Evolutionary conservation across 306 rosid species (phyloP).

Genomic region (Mimosa pudica): DNA sequence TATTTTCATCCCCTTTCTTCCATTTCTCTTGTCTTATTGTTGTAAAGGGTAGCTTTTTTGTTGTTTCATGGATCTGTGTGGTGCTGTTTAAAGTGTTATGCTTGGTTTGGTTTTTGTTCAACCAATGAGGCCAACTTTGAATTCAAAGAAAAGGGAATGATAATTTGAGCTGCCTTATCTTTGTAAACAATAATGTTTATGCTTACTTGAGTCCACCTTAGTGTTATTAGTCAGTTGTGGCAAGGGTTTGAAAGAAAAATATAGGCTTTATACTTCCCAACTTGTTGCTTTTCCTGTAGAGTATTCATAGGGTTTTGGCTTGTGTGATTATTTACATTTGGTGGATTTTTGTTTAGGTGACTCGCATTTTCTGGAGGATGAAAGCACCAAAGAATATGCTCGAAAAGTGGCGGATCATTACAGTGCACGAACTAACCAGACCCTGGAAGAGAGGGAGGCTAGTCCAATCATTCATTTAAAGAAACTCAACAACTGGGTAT

Average conservation of each 20-base stretch:
- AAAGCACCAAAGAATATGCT: constrained; percentile 74
- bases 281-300: constrained; percentile 13
- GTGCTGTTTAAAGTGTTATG: constrained; percentile 29
- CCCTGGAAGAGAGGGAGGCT: constrained; percentile 86
- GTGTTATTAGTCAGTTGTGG: background rate
- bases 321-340: constrained; percentile 22
- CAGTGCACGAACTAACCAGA: constrained; percentile 89
- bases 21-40: constrained; percentile 28
- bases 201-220: background rate
- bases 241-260: constrained; percentile 15
- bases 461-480: constrained; percentile 91
- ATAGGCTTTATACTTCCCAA: constrained; percentile 3
- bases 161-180: background rate
- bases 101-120: constrained; percentile 35
- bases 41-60: constrained; percentile 28
- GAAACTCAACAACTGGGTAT: constrained; percentile 94
- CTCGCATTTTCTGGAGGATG: constrained; percentile 79
- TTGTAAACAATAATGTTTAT: constrained; percentile 10
- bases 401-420: constrained; percentile 96
- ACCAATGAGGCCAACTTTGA: background rate
- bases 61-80: constrained; percentile 42
- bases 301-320: constrained; percentile 18
- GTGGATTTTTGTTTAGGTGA: constrained; percentile 60
- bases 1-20: constrained; percentile 35
- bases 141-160: background rate